Conservation (phyloP, 1,139 yeast species). For the Taphrina pruni region DNA sequence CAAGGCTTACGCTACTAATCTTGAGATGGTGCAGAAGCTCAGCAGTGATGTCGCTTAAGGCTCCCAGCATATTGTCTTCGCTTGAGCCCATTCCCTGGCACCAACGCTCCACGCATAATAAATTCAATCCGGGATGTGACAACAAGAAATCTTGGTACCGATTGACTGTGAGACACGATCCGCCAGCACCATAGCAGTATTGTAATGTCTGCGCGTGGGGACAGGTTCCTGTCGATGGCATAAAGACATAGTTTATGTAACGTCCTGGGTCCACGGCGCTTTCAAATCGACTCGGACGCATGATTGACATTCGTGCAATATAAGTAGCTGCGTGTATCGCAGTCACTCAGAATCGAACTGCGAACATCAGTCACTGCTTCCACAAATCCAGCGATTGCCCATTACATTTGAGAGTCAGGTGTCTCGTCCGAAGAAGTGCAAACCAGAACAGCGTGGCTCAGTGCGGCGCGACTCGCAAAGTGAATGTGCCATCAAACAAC, state of each 20-base stretch:
- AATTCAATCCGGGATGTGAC: not conserved
- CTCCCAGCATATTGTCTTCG: not conserved
- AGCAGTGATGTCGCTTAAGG: slow-evolving; percentile 1
- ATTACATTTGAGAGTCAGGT: no score
- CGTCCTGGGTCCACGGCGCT: not conserved
- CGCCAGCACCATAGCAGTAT: slow-evolving; percentile 13
- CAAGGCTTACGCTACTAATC: not conserved
- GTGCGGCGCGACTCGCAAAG: no score
- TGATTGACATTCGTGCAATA: not conserved
- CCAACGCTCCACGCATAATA: slow-evolving; percentile 2
- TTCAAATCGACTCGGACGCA: not conserved
- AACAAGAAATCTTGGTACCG: not conserved
- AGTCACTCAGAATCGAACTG: no score
- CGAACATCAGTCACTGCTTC: no score
- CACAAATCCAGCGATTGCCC: no score
- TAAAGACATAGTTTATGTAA: not conserved
- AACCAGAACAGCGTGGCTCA: no score
- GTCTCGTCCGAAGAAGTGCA: no score
- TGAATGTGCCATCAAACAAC: no score
- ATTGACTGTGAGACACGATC: not conserved
- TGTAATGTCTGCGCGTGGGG: not conserved
- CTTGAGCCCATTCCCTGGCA: not conserved
- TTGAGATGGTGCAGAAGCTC: not conserved
- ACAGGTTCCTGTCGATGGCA: not conserved
- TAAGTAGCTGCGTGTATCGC: no score